Evolutionary conservation across 768 basidiomycete genomes (phyloP).

Genomic region (Podaxis carcinomalis): DNA sequence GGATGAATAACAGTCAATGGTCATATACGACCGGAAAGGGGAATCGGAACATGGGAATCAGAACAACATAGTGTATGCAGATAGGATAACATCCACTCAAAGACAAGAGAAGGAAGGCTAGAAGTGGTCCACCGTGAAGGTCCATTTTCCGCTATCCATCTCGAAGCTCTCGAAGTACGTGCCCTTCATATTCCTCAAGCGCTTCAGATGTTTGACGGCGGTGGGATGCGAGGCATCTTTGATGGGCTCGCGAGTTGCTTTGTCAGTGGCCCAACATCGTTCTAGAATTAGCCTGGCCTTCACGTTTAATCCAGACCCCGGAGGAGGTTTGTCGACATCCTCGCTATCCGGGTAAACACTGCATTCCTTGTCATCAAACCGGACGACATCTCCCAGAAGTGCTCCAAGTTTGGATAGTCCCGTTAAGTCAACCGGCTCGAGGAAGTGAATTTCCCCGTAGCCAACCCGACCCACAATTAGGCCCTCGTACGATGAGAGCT

Average conservation of each 20-base stretch:
- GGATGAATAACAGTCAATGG: slow-evolving; percentile 4
- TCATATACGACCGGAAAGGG: neutral
- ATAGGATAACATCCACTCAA: slow-evolving; percentile 6
- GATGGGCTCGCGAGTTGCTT: slow-evolving; percentile 86
- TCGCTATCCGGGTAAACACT: slow-evolving; percentile 91
- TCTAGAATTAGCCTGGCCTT: slow-evolving; percentile 72
- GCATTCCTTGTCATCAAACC: slow-evolving; percentile 89
- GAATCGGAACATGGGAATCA: slow-evolving; percentile 5
- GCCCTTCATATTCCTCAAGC: slow-evolving; percentile 78
- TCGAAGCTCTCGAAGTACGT: slow-evolving; percentile 85
- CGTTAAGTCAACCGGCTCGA: slow-evolving; percentile 81
- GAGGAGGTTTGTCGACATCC: slow-evolving; percentile 78
- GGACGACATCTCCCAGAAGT: slow-evolving; percentile 81
- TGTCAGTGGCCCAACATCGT: slow-evolving; percentile 86
- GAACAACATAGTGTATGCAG: slow-evolving; percentile 5
- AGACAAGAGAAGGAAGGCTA: slow-evolving; percentile 28
- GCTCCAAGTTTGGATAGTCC: slow-evolving; percentile 73
- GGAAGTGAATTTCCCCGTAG: slow-evolving; percentile 85
- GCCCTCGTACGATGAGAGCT: slow-evolving; percentile 67
- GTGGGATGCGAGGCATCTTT: slow-evolving; percentile 73
- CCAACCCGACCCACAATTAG: slow-evolving; percentile 90
- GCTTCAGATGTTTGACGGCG: slow-evolving; percentile 70
- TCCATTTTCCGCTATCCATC: slow-evolving; percentile 81
- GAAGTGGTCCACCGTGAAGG: slow-evolving; percentile 93
- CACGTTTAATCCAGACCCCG: slow-evolving; percentile 87